Evolutionary conservation across 768 basidiomycete species (phyloP).

Genomic region (Filobasidium wieringae): DNA sequence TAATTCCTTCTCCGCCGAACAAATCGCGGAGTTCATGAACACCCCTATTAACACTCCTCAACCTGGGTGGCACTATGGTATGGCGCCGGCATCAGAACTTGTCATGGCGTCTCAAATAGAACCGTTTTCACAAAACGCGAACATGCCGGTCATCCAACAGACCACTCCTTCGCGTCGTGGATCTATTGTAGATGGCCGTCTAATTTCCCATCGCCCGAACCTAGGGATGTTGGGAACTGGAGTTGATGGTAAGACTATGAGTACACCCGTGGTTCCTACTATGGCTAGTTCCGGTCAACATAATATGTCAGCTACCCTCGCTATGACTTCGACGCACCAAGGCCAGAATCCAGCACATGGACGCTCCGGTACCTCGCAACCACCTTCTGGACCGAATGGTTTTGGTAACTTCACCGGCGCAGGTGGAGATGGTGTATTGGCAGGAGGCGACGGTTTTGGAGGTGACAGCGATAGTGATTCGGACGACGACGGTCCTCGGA

Average conservation of each 20-base stretch:
- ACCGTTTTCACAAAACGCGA: conserved; percentile 9
- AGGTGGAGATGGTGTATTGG: conserved; percentile 22
- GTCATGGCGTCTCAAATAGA: conserved; percentile 15
- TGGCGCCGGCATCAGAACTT: background rate
- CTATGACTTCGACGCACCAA: conserved; percentile 17
- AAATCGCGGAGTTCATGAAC: conserved; percentile 13
- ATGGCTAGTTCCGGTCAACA: conserved; percentile 8
- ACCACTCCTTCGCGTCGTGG: conserved; percentile 1
- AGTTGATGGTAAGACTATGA: background rate
- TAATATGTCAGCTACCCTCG: conserved; percentile 21
- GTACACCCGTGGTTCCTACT: conserved; percentile 2
- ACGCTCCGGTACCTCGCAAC: background rate
- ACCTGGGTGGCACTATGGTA: conserved; percentile 1
- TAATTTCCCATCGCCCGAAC: conserved; percentile 7
- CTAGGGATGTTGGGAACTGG: background rate
- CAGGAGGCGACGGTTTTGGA: conserved; percentile 25
- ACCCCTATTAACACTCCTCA: conserved; percentile 12
- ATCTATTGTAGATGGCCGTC: conserved; percentile 12
- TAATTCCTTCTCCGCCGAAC: background rate
- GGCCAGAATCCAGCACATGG: conserved; percentile 22
- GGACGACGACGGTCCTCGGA: conserved; percentile 18
- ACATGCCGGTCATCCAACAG: conserved; percentile 2
- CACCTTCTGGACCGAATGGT: conserved; percentile 8
- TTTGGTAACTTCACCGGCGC: conserved; percentile 13
- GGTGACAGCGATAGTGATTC: conserved; percentile 28